These are phyloP conservation scores for Barnettozyma populi DNA, from an alignment of 805 yeast genomes.

Conservation along the genomic window DNA sequence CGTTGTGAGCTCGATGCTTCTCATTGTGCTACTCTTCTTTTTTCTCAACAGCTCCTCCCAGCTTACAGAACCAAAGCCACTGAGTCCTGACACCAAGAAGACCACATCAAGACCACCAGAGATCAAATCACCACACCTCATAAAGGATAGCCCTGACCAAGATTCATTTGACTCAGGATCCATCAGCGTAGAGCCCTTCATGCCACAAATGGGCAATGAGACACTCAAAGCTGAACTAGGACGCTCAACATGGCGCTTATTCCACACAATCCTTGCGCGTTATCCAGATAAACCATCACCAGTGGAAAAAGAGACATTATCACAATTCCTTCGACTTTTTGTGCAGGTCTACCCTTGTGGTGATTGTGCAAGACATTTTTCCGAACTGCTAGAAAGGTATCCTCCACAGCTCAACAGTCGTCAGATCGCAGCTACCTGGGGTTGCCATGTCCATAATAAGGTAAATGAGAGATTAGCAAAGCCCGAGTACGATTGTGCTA, in stretches of 20 bases:
- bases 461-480: slow-evolving; percentile 73
- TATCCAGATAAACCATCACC: slow-evolving; percentile 78
- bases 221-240: slow-evolving; percentile 82
- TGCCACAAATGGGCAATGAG: slow-evolving; percentile 93
- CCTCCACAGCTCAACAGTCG: slow-evolving; percentile 84
- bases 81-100: slow-evolving; percentile 28
- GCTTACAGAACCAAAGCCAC: slow-evolving; percentile 24
- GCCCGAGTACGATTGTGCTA: slow-evolving; percentile 75
- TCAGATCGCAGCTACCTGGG: slow-evolving; percentile 89
- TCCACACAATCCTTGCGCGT: slow-evolving; percentile 88
- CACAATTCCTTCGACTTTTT: slow-evolving; percentile 62
- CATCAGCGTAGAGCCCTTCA: slow-evolving; percentile 28
- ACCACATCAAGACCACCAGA: not conserved
- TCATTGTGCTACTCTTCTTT: slow-evolving; percentile 15
- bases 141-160: not conserved
- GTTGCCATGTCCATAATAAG: slow-evolving; percentile 85
- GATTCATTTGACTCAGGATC: slow-evolving; percentile 3
- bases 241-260: slow-evolving; percentile 81
- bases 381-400: slow-evolving; percentile 53
- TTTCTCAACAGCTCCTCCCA: slow-evolving; percentile 13
- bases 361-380: slow-evolving; percentile 93
- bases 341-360: slow-evolving; percentile 96
- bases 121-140: not conserved
- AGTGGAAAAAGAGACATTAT: slow-evolving; percentile 58
- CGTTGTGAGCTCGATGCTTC: slow-evolving; percentile 6